phyloP scores from a whole-genome alignment of 2,329 filamentous ascomycete genomes.

The Diaporthe vexans region DNA sequence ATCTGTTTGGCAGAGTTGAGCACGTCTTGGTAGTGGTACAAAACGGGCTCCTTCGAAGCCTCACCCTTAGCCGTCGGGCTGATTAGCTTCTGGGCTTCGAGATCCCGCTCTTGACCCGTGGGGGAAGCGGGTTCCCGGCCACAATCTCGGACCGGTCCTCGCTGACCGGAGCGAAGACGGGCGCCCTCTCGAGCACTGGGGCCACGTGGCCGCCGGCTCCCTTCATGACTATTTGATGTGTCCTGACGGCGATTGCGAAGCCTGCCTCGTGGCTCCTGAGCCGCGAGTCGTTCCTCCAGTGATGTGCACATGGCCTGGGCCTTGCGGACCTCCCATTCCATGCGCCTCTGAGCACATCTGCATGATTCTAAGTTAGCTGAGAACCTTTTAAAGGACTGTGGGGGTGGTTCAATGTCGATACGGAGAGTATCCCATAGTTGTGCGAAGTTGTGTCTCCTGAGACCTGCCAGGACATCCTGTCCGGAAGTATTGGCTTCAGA shows the following conservation, averaged over 20 bases:
- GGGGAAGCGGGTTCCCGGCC: not conserved
- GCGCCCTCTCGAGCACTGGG: not conserved
- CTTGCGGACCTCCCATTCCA: not conserved
- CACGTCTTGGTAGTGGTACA: conserved; percentile 9
- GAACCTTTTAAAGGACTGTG: not conserved
- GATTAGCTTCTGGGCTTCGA: not conserved
- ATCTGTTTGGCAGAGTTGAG: not conserved
- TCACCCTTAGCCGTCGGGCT: not conserved
- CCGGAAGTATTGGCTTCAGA: not conserved
- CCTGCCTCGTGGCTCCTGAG: not conserved
- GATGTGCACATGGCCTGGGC: not conserved
- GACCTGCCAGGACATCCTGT: not conserved
- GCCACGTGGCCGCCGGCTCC: too few species aligned
- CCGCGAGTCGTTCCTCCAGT: not conserved
- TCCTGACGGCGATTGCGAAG: not conserved
- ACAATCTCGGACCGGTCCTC: not conserved
- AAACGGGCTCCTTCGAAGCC: not conserved
- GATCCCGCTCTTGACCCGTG: not conserved
- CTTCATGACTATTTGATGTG: not conserved
- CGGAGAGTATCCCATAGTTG: not conserved
- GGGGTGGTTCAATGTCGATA: not conserved
- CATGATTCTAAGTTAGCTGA: not conserved
- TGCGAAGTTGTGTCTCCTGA: not conserved
- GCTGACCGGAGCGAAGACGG: not conserved
- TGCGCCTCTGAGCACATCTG: not conserved